Conservation (phyloP, 345 rosid genomes). For the Erodium maritimum region DNA sequence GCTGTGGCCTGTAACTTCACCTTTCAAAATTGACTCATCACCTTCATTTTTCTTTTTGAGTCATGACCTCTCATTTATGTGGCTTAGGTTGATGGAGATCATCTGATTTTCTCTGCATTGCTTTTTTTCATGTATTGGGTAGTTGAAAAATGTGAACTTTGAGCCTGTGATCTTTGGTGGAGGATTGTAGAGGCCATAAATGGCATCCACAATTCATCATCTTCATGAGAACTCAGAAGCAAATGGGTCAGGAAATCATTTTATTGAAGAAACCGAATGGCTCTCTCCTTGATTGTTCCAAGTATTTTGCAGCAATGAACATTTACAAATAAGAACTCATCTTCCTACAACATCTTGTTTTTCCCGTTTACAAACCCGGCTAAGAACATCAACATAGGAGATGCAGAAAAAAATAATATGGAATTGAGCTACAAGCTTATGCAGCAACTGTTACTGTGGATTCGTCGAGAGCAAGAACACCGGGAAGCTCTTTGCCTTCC, state of each 20-base stretch:
- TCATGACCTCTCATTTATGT: neutral
- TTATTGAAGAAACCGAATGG: neutral
- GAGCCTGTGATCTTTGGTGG: no score
- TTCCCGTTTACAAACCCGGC: neutral
- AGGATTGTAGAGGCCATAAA: no score
- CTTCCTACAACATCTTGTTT: neutral
- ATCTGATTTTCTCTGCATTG: neutral
- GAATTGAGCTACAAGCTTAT: neutral
- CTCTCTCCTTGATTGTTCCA: no score
- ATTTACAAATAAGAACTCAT: neutral
- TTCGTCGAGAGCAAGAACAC: constrained; percentile 78
- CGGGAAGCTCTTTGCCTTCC: constrained; percentile 87
- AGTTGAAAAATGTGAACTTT: no score
- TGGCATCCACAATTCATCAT: no score
- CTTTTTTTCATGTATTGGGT: neutral
- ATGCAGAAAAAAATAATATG: neutral
- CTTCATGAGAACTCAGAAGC: neutral
- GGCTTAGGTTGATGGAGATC: neutral
- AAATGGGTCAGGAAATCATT: neutral
- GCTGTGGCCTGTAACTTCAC: no score
- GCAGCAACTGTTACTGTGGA: no score
- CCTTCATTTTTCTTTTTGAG: no score
- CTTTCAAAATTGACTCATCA: no score
- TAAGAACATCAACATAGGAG: neutral
- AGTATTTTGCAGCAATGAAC: neutral